These are phyloP conservation scores for Boletus fagicola DNA, from an alignment of 768 basidiomycete genomes.

Conservation along the genomic window DNA sequence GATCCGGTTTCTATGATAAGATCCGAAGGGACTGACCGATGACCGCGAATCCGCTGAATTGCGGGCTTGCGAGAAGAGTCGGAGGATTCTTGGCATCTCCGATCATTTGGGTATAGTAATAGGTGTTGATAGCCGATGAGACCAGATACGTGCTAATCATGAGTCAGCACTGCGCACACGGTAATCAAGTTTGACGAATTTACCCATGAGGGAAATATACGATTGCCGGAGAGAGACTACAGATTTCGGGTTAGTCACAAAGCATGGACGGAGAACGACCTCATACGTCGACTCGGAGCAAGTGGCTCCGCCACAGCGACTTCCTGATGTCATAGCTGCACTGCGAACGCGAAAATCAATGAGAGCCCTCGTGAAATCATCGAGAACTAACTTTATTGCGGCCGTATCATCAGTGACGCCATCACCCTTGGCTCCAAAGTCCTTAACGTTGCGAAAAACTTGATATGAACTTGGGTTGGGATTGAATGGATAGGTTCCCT, in stretches of 20 bases:
- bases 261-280: background rate
- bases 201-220: conserved; percentile 76
- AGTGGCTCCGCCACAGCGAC: conserved; percentile 55
- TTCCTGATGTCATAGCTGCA: conserved; percentile 58
- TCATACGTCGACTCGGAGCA: conserved; percentile 50
- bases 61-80: conserved; percentile 57
- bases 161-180: background rate
- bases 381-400: conserved; percentile 58
- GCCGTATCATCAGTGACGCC: conserved; percentile 73
- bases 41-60: conserved; percentile 68
- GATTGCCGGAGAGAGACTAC: conserved; percentile 54
- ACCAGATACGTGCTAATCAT: conserved; percentile 59
- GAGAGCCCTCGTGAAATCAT: background rate
- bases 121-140: conserved; percentile 61
- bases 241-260: background rate
- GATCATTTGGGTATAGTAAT: conserved; percentile 76
- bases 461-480: conserved; percentile 50
- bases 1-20: background rate
- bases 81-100: conserved; percentile 71
- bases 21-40: conserved; percentile 48
- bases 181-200: background rate
- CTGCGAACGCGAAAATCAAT: conserved; percentile 34
- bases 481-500: conserved; percentile 68
- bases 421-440: conserved; percentile 54
- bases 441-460: conserved; percentile 76